Evolutionary conservation across 129 eudicot species (phyloP).

Genomic region (Chrysanthemum seticuspe): DNA sequence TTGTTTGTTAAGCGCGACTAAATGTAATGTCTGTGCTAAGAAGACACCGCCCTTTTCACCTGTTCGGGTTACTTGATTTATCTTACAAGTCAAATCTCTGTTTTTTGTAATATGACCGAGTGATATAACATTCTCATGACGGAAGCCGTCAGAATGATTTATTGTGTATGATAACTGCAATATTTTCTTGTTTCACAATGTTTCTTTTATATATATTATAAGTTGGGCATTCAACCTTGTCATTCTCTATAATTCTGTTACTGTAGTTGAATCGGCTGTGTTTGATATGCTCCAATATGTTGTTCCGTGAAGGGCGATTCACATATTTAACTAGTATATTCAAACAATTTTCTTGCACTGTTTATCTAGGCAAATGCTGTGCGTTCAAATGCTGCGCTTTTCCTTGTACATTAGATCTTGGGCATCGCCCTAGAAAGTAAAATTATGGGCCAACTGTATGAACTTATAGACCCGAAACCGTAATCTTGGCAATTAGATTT

Average conservation of each 20-base stretch:
- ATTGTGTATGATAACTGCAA: conserved; percentile 15
- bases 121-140: neutral
- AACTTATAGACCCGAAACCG: too few relatives aligned
- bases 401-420: too few relatives aligned
- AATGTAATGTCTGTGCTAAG: conserved; percentile 5
- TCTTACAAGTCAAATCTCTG: conserved; percentile 15
- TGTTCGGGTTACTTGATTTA: conserved; percentile 20
- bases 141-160: neutral
- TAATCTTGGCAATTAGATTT: too few relatives aligned
- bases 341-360: too few relatives aligned
- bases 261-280: neutral
- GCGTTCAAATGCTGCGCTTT: too few relatives aligned
- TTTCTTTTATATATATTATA: neutral
- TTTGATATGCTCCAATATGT: neutral
- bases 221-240: neutral
- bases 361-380: too few relatives aligned
- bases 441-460: too few relatives aligned
- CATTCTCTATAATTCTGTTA: neutral
- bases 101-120: conserved; percentile 1
- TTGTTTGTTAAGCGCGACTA: conserved; percentile 12
- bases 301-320: too few relatives aligned
- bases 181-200: neutral
- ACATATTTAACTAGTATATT: too few relatives aligned
- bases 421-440: too few relatives aligned
- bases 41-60: neutral